Evolutionary conservation across 345 rosid genomes (phyloP).

Genomic region (Pistacia vera): DNA sequence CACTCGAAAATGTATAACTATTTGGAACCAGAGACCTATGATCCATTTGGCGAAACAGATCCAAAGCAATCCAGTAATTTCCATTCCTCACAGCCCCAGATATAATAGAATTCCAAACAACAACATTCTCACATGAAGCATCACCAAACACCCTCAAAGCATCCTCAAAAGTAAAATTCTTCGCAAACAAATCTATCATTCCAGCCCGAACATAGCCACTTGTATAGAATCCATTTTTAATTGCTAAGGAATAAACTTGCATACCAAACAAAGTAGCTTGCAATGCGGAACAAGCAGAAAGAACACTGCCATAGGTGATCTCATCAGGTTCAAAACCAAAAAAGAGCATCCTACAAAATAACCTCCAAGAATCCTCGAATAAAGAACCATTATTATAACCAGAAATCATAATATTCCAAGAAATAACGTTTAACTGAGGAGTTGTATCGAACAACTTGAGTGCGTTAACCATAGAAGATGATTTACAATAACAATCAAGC

Average conservation of each 20-base stretch:
- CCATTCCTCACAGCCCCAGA: slow-evolving; percentile 64
- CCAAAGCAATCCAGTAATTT: slow-evolving; percentile 51
- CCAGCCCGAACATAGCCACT: slow-evolving; percentile 64
- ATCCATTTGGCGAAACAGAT: slow-evolving; percentile 53
- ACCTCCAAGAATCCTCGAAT: slow-evolving; percentile 46
- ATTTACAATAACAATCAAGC: slow-evolving; percentile 51
- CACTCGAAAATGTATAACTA: slow-evolving; percentile 61
- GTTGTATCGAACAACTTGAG: slow-evolving; percentile 64
- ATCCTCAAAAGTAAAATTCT: slow-evolving; percentile 44
- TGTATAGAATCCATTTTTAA: slow-evolving; percentile 55
- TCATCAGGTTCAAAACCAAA: slow-evolving; percentile 54
- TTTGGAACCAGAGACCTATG: slow-evolving; percentile 47
- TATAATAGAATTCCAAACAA: slow-evolving; percentile 70
- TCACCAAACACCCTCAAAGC: slow-evolving; percentile 67
- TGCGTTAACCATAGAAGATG: slow-evolving; percentile 47
- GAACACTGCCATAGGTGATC: slow-evolving; percentile 62
- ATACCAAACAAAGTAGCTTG: slow-evolving; percentile 41
- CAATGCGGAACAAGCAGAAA: slow-evolving; percentile 58
- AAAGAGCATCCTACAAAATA: slow-evolving; percentile 52
- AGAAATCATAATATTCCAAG: slow-evolving; percentile 69
- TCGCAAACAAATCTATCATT: slow-evolving; percentile 58
- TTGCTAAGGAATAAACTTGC: slow-evolving; percentile 49
- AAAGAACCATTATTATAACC: slow-evolving; percentile 41
- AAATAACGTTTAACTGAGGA: slow-evolving; percentile 51
- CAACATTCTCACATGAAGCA: slow-evolving; percentile 48